Base-by-base conservation (phyloP, 225 moss, liverwort and hornwort species). In the Bryum argenteum region DNA sequence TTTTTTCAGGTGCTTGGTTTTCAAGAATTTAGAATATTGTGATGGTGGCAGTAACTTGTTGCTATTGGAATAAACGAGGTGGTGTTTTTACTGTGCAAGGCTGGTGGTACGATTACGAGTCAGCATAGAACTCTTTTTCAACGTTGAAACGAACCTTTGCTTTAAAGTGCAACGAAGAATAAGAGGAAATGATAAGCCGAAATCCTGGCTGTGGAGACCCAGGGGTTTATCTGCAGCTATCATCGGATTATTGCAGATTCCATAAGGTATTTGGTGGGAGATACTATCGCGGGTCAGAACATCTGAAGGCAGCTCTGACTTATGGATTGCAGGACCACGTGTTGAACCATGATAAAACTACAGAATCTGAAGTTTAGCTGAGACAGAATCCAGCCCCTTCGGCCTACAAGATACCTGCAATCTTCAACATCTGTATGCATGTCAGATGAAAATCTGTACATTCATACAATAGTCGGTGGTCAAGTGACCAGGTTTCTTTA, bases 241-340 rank as follows among this genome's bases (percentile, higher is more conserved):
- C 47, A 67, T 37, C 18, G 9, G 45, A 67, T 61, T 11, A 38
- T 54, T n/a, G n/a, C 43, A 66, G 47, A 71, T 39, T 26, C 40
- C 61, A 57, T 68, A 26, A 78, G 28, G 55, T 63, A 50, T 50
- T 16, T 26, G 33, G 43, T 26, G 15, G 26, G 45, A 66, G 66
- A 65, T 57, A 57, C 33, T 61, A 56, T 48, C 15, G 47, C 23
- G 19, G 55, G 73, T 56, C 65, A 65, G 65, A 33, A 55, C 21
- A 17, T 12, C 11, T 72, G 65, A 15, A 51, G 37, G n/a, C 50
- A 18, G 52, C 52, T 39, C 75, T 75, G 41, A 67, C 75, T 75
- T 20, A 39, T 60, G 42, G 42, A 42, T 53, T 52, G 22, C 66
- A 43, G 60, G 59, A 19, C 61, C 47, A 53, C 26, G 40, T 68